These are phyloP conservation scores for Gaeumannomyces sp. DNA, from an alignment of 2,329 filamentous ascomycete species.

Conservation along the genomic window DNA sequence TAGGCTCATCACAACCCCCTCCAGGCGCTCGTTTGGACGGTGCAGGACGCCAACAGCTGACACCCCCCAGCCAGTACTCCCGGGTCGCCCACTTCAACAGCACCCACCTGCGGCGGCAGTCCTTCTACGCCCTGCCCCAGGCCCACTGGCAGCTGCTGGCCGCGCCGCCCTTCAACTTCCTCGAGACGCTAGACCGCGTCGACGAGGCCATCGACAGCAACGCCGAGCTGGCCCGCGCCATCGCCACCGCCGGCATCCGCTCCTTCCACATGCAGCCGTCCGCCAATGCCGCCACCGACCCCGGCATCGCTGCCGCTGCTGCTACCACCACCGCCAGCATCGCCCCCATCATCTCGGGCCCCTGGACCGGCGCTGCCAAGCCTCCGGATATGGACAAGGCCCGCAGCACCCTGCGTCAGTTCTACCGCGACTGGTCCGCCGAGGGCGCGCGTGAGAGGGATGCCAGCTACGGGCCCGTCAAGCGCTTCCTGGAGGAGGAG, in stretches of 20 bases:
- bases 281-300: neutral
- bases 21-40: conserved; percentile 7
- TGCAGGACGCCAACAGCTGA: neutral
- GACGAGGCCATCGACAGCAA: conserved; percentile 89
- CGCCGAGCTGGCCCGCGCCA: conserved; percentile 72
- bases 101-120: conserved; percentile 83
- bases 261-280: conserved; percentile 50
- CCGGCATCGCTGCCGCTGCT: conserved; percentile 2
- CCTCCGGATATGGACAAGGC: conserved; percentile 80
- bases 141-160: conserved; percentile 80
- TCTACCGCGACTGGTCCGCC: conserved; percentile 89
- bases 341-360: conserved; percentile 44
- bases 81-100: conserved; percentile 81
- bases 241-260: conserved; percentile 62
- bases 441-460: conserved; percentile 69
- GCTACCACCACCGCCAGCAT: conserved; percentile 16
- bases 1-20: conserved; percentile 39
- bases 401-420: conserved; percentile 83
- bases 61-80: conserved; percentile 64
- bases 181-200: conserved; percentile 69
- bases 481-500: conserved; percentile 55
- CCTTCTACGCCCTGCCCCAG: conserved; percentile 85
- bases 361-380: conserved; percentile 68
- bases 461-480: conserved; percentile 70
- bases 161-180: conserved; percentile 72